These are phyloP conservation scores for Penicillium polonicum DNA, from an alignment of 2,329 filamentous ascomycete genomes.

Conservation along the genomic window DNA sequence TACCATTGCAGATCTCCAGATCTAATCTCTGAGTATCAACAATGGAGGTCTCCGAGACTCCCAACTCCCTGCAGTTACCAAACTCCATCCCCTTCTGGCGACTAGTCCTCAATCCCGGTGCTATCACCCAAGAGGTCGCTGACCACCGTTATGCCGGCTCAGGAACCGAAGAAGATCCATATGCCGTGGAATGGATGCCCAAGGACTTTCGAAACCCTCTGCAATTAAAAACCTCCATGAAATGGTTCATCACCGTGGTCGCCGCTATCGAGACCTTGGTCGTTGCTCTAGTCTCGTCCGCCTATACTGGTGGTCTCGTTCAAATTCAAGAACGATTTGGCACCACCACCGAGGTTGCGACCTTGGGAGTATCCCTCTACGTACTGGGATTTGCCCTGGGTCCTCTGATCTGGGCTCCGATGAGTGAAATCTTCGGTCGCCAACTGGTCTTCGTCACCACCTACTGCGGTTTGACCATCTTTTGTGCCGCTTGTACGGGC, in stretches of 20 bases:
- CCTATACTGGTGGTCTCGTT: constrained; percentile 42
- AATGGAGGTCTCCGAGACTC: constrained; percentile 11
- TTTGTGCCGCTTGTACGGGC: constrained; percentile 61
- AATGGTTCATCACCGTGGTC: constrained; percentile 43
- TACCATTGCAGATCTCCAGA: background rate
- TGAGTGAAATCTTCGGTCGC: constrained; percentile 41
- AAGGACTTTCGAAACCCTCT: constrained; percentile 46
- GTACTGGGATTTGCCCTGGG: constrained; percentile 49
- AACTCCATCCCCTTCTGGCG: constrained; percentile 37
- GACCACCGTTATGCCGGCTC: constrained; percentile 37
- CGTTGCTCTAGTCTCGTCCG: constrained; percentile 45
- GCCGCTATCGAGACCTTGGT: constrained; percentile 44
- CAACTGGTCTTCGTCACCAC: constrained; percentile 37
- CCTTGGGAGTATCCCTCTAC: constrained; percentile 47
- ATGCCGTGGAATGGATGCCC: constrained; percentile 45
- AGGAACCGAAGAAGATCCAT: constrained; percentile 45
- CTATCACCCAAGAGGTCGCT: constrained; percentile 37
- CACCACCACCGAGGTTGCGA: constrained; percentile 39
- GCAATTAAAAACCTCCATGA: constrained; percentile 33
- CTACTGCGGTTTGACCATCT: constrained; percentile 52
- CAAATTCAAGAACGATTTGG: constrained; percentile 39
- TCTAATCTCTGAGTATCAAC: background rate
- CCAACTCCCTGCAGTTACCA: constrained; percentile 13
- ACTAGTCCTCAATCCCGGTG: constrained; percentile 33
- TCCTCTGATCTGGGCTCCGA: constrained; percentile 46